Evolutionary conservation across 2,329 filamentous ascomycete species (phyloP), one percentile per base, ranked within the genome.

Genomic region (Monosporascus sp.): DNA sequence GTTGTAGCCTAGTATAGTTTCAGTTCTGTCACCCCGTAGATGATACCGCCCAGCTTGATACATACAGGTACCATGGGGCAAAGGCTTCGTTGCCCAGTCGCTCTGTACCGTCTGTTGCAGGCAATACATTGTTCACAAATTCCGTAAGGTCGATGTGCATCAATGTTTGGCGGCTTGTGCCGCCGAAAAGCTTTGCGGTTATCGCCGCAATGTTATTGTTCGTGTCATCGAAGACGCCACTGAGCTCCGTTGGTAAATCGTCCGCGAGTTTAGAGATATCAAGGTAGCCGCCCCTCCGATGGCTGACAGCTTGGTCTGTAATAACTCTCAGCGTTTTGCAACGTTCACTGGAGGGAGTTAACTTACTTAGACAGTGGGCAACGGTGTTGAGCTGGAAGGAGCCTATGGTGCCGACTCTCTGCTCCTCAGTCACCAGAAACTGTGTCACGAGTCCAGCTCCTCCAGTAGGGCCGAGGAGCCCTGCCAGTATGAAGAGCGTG

Each of bases 121-220:
- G 9, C 14, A 48, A 11, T 14, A 34, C 31, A n/a, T 24, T 18
- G 17, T 49, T 27, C 31, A 46, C 11, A 47, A 39, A 38, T 22
- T 48, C 31, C 47, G 27, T 39, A 18, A 48, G 27, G 6, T 48
- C 27, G 31, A 48, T 27, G 14, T 48, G 24, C 31, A 14, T 3
- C 9, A 34, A 34, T 34, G 31, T 14, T 9, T 42, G 3, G 14
- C 34, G 25, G 3, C 48, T 48, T 17, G 34, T 44, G 8, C 51
- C 51, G 18, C 51, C 51, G 20, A 53, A 53, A n/a, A 53, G 8
- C 24, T 50, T 53, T 25, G 48, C 37, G 3, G 48, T 48, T 5
- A 53, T 17, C 14, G 36, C 48, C 34, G 24, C 48, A 15, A 17
- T 53, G 5, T 15, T 37, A 17, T 50, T 25, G 41, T 42, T 53